These are phyloP conservation scores for Xylona heveae DNA, from an alignment of 495 filamentous ascomycete species.

Conservation along the genomic window DNA sequence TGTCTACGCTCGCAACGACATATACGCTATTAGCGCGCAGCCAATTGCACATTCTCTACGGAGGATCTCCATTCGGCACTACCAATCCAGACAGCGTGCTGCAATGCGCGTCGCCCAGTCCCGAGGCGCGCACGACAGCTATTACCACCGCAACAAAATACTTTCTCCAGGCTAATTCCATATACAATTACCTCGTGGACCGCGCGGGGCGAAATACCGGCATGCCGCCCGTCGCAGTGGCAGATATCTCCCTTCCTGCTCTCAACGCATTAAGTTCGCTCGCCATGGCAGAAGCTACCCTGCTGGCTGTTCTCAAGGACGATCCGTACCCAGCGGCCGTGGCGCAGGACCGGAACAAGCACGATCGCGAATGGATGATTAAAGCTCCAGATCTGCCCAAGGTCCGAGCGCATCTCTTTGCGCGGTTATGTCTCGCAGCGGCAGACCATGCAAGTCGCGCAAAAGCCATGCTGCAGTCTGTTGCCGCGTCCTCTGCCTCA, in stretches of 20 bases:
- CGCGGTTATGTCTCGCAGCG: slow-evolving; percentile 64
- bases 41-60: slow-evolving; percentile 19
- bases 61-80: too few relatives aligned
- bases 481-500: slow-evolving; percentile 14
- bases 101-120: slow-evolving; percentile 33
- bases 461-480: slow-evolving; percentile 23
- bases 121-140: slow-evolving; percentile 42
- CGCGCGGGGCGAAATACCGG: slow-evolving; percentile 17
- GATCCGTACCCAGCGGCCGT: slow-evolving; percentile 73
- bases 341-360: slow-evolving; percentile 51
- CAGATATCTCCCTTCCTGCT: slow-evolving; percentile 15
- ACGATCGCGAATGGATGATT: slow-evolving; percentile 85
- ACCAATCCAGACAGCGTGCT: slow-evolving; percentile 1
- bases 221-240: slow-evolving; percentile 1
- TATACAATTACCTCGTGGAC: slow-evolving; percentile 44
- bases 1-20: slow-evolving; percentile 55
- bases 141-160: slow-evolving; percentile 56
- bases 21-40: slow-evolving; percentile 47
- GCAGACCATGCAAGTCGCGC: slow-evolving; percentile 45
- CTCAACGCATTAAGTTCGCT: slow-evolving; percentile 53
- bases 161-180: slow-evolving; percentile 57
- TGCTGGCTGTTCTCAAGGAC: slow-evolving; percentile 77
- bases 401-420: slow-evolving; percentile 71
- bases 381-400: slow-evolving; percentile 67
- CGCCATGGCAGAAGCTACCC: slow-evolving; percentile 68